Evolutionary conservation across 225 moss, liverwort and hornwort species (phyloP).

Genomic region (Ulota crispa): DNA sequence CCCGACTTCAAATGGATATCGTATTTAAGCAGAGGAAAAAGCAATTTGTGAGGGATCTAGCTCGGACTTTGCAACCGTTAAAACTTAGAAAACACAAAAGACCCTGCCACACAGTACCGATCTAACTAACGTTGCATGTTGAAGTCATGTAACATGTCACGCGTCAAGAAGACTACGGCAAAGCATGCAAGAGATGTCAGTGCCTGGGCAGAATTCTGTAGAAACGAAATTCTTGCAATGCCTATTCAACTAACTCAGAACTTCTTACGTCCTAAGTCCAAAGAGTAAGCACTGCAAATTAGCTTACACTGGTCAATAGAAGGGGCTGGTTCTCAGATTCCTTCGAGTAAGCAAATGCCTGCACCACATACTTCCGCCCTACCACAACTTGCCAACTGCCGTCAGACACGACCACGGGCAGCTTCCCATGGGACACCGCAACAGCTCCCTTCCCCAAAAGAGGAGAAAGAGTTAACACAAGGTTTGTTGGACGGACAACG

Average conservation of each 20-base stretch:
- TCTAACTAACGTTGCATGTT: not conserved
- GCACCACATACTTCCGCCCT: slow-evolving; percentile 88
- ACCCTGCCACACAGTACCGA: not conserved
- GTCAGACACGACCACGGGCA: slow-evolving; percentile 60
- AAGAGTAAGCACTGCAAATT: slow-evolving; percentile 19
- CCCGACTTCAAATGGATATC: not conserved
- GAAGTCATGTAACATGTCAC: slow-evolving; percentile 1
- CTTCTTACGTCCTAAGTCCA: slow-evolving; percentile 11
- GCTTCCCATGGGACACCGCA: slow-evolving; percentile 49
- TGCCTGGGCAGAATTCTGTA: not conserved
- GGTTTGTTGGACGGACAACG: slow-evolving; percentile 74
- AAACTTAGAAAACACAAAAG: not conserved
- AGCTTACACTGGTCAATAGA: slow-evolving; percentile 69
- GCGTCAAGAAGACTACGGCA: not conserved
- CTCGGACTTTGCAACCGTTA: slow-evolving; percentile 1
- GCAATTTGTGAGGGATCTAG: not conserved
- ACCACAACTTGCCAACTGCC: slow-evolving; percentile 87
- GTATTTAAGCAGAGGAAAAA: not conserved
- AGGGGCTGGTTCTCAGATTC: slow-evolving; percentile 86
- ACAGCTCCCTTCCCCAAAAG: slow-evolving; percentile 56
- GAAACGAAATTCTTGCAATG: not conserved
- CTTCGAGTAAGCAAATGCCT: slow-evolving; percentile 71
- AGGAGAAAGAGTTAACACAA: slow-evolving; percentile 73
- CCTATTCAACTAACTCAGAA: not conserved
- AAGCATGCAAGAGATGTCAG: not conserved